Base-by-base conservation (phyloP, 2,329 filamentous ascomycete species). In the Fusarium pseudocircinatum region DNA sequence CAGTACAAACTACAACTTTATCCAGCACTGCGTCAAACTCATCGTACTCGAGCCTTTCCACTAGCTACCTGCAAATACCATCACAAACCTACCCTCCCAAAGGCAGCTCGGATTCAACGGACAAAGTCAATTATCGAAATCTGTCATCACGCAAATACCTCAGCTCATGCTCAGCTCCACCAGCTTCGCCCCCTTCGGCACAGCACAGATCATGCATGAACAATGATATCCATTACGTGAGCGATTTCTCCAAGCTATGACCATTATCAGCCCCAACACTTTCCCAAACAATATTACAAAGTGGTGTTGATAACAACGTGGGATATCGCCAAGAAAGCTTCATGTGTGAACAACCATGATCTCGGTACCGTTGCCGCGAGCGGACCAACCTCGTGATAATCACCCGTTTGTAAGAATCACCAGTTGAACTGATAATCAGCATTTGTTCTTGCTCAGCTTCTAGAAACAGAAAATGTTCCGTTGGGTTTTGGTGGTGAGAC, bases 161-260 rank as follows among this genome's bases (percentile, higher is more conserved):
- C 60, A 63, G 52, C 42, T 58, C 50, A 62, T 39, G 30, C 20
- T 15, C 24, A 53, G 92, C 90, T 77, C 92, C 92, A 4, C 84
- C 91, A 82, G 89, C 89, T 82, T 92, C 92, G 2, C 94, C 93
- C 79, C 88, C 90, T 53, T 84, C 88, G 80, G 82, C 93, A 69
- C 86, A 94, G 72, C 84, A 88, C 63, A 86, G 92, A 62, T 92
- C 94, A 84, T 89, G 92, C 83, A 90, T 94, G 82, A 92, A 93
- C 94, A 94, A 94, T 85, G 92, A 91, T 82, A 92, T 36, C 34
- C 24, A 53, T 93, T 77, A 91, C 92, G 50, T 85, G 86, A 20
- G 83, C 94, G 80, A 92, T 94, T 79, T 85, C 91, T 39, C 89
- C 93, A 82, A 90, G 94, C 82, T 93, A 91, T 91, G 92, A 93